A percentile compares a stretch with the other conserved stretches of the same genome.
Evolutionary conservation across 768 basidiomycete genomes (phyloP).

Genomic region (Leccinum imitatum): DNA sequence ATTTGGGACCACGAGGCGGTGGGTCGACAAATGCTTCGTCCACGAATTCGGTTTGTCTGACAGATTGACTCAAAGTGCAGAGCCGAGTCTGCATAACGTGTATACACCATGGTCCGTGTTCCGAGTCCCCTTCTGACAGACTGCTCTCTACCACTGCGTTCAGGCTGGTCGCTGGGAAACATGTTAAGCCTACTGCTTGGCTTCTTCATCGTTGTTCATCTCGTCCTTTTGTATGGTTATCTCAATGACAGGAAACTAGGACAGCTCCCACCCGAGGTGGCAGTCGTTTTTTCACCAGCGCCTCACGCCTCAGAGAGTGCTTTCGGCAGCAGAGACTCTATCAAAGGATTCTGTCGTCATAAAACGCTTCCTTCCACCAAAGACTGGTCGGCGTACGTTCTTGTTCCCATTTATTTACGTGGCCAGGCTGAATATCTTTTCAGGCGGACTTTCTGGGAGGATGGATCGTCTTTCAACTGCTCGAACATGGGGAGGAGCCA

Average conservation of each 20-base stretch:
- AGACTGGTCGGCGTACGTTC: constrained; percentile 68
- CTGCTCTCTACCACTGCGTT: background rate
- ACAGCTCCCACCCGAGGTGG: constrained; percentile 47
- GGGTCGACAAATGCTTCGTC: background rate
- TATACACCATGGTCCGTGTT: background rate
- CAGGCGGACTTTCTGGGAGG: constrained; percentile 76
- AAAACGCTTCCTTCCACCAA: constrained; percentile 54
- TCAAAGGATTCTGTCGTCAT: constrained; percentile 35
- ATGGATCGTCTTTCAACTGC: constrained; percentile 69
- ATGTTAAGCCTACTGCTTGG: constrained; percentile 21
- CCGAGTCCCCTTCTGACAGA: background rate
- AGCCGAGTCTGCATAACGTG: background rate
- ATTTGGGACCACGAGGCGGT: background rate
- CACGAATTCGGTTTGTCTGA: background rate
- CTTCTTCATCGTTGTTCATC: constrained; percentile 4
- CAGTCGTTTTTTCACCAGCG: constrained; percentile 50
- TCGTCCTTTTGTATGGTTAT: constrained; percentile 39
- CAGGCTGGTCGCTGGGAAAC: background rate
- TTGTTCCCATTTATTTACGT: background rate
- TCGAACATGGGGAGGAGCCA: constrained; percentile 71
- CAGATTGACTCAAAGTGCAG: background rate
- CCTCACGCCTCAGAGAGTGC: constrained; percentile 43
- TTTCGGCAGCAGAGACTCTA: constrained; percentile 37
- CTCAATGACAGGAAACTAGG: constrained; percentile 56
- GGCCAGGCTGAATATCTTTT: background rate